Percentiles rank a stretch among this genome's conserved stretches.
phyloP scores from a whole-genome alignment of 805 yeast species.

The Wickerhamomyces queroliae region DNA sequence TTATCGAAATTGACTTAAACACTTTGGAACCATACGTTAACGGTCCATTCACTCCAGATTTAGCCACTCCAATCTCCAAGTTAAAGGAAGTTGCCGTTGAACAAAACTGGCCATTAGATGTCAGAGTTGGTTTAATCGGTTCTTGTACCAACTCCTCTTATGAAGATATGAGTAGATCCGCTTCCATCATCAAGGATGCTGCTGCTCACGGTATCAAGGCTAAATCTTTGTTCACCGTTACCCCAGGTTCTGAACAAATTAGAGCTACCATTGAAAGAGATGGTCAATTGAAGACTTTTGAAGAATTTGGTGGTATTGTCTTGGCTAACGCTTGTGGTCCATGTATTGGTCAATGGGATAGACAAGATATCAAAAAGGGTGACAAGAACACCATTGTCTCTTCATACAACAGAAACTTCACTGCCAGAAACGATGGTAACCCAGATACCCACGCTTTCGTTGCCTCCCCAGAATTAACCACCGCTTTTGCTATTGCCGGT shows the following conservation, averaged over 20 bases:
- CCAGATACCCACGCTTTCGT: conserved; percentile 95
- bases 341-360: conserved; percentile 99
- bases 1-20: conserved; percentile 92
- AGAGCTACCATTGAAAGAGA: conserved; percentile 98
- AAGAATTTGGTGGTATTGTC: conserved; percentile 89
- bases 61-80: conserved; percentile 80
- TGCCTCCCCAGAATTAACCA: conserved; percentile 94
- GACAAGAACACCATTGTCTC: conserved; percentile 96
- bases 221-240: conserved; percentile 86
- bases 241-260: conserved; percentile 98
- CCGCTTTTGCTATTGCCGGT: conserved; percentile 95
- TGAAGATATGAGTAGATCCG: conserved; percentile 97
- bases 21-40: conserved; percentile 94
- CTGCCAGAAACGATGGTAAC: conserved; percentile 97
- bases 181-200: conserved; percentile 87
- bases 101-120: conserved; percentile 89
- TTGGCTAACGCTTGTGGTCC: conserved; percentile 99
- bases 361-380: conserved; percentile 87
- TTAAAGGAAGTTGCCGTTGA: conserved; percentile 77
- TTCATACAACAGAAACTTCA: conserved; percentile 96
- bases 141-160: conserved; percentile 98
- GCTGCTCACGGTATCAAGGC: conserved; percentile 86
- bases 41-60: conserved; percentile 78
- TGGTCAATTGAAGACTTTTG: conserved; percentile 84
- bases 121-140: conserved; percentile 94